Conservation (phyloP, 257 asterid species). For the Petunia axillaris region DNA sequence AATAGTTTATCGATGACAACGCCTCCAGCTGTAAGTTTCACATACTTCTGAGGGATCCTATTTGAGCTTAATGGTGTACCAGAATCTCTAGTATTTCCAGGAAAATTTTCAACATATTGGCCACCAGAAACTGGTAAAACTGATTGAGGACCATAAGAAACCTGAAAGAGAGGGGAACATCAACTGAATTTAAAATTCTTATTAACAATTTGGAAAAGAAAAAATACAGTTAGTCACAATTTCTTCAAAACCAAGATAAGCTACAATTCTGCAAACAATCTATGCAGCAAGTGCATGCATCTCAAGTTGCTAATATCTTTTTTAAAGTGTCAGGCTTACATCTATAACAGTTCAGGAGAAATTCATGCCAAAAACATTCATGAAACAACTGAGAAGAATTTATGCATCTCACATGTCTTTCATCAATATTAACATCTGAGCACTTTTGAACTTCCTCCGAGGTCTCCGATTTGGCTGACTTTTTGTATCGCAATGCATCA, state of each 20-base stretch:
- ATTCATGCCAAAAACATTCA: background rate
- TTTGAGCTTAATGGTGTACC: slow-evolving; percentile 52
- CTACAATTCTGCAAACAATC: background rate
- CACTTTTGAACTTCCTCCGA: slow-evolving; percentile 34
- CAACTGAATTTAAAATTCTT: no score
- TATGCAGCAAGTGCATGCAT: slow-evolving; percentile 1
- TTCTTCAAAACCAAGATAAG: background rate
- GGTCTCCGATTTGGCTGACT: slow-evolving; percentile 51
- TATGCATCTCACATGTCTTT: slow-evolving; percentile 48
- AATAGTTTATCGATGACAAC: slow-evolving; percentile 46
- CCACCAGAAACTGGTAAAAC: slow-evolving; percentile 21
- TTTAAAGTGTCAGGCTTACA: slow-evolving; percentile 3
- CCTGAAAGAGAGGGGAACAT: no score
- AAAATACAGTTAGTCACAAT: slow-evolving; percentile 4
- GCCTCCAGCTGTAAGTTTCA: slow-evolving; percentile 50
- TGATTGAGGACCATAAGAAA: no score
- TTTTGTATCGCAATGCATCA: slow-evolving; percentile 66
- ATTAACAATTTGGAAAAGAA: no score
- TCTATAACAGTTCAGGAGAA: background rate
- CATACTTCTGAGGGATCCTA: slow-evolving; percentile 49
- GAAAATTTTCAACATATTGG: slow-evolving; percentile 46
- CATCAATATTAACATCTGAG: slow-evolving; percentile 24
- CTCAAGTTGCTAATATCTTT: slow-evolving; percentile 3
- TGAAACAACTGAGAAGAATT: slow-evolving; percentile 26
- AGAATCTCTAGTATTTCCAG: slow-evolving; percentile 46